Conservation (phyloP, 495 filamentous ascomycete genomes). For the Xylaria flabelliformis region DNA sequence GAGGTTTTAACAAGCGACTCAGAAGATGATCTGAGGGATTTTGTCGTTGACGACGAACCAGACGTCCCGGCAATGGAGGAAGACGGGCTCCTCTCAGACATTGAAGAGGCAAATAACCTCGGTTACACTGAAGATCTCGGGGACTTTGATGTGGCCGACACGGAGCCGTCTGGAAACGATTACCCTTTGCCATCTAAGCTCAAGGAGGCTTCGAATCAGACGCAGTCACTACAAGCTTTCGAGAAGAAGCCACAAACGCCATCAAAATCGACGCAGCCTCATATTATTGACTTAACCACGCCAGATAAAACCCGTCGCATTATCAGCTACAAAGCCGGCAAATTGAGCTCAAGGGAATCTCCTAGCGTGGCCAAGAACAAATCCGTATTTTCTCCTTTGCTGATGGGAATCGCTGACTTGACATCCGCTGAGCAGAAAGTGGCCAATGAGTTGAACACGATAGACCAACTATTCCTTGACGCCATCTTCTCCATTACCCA, state of each 20-base stretch:
- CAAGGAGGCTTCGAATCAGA: background rate
- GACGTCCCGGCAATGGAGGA: background rate
- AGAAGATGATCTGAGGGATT: conserved; percentile 55
- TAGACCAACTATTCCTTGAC: conserved; percentile 26
- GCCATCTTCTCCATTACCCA: conserved; percentile 25
- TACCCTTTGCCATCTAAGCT: background rate
- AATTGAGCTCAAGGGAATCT: conserved; percentile 10
- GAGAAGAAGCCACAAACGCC: conserved; percentile 21
- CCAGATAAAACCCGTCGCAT: conserved; percentile 2
- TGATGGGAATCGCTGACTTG: conserved; percentile 32
- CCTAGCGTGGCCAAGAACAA: background rate
- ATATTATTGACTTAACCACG: conserved; percentile 32
- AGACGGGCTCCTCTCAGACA: background rate
- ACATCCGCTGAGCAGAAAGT: conserved; percentile 30
- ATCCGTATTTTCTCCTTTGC: conserved; percentile 17
- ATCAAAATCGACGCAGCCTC: conserved; percentile 15
- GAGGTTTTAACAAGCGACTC: conserved; percentile 55
- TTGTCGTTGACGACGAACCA: conserved; percentile 42
- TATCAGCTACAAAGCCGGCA: conserved; percentile 4
- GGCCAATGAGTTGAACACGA: conserved; percentile 25
- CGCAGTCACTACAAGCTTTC: background rate
- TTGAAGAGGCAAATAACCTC: background rate
- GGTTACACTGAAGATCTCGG: background rate
- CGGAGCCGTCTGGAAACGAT: background rate
- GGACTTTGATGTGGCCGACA: background rate